Conservation (phyloP, 2,329 filamentous ascomycete genomes). For the Teratosphaeriaceae sp. region DNA sequence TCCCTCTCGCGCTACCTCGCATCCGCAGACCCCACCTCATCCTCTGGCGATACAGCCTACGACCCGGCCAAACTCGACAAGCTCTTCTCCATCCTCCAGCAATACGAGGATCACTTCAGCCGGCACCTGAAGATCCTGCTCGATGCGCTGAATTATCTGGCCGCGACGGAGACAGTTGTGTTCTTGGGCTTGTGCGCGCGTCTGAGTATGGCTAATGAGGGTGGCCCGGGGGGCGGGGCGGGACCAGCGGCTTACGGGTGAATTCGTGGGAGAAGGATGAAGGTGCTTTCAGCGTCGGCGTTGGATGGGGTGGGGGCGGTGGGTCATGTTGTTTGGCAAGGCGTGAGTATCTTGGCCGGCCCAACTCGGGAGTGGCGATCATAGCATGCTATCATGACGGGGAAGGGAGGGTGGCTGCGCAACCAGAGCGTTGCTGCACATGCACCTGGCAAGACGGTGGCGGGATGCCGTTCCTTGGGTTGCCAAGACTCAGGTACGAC, state of each 20-base stretch:
- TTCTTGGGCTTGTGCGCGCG: constrained; percentile 80
- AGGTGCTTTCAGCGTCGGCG: no score
- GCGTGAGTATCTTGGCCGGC: no score
- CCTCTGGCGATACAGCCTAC: constrained; percentile 20
- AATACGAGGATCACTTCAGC: constrained; percentile 91
- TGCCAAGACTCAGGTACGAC: no score
- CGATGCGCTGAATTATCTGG: constrained; percentile 93
- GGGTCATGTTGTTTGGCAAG: no score
- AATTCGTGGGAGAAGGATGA: no score
- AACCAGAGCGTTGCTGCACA: no score
- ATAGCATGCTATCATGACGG: no score
- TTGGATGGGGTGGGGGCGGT: no score
- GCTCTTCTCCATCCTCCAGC: constrained; percentile 77
- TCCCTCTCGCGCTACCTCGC: constrained; percentile 80
- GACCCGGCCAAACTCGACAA: constrained; percentile 61
- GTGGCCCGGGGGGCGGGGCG: constrained; percentile 28
- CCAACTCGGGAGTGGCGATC: no score
- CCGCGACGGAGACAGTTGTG: constrained; percentile 93
- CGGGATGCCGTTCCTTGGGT: no score
- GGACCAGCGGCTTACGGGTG: constrained; percentile 7
- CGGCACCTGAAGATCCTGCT: constrained; percentile 88
- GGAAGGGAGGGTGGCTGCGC: no score
- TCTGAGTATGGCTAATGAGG: constrained; percentile 74
- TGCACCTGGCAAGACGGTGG: no score
- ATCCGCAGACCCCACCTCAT: constrained; percentile 64